Conservation (phyloP, 2,329 filamentous ascomycete genomes). For the Ceratocystis albifundus region DNA sequence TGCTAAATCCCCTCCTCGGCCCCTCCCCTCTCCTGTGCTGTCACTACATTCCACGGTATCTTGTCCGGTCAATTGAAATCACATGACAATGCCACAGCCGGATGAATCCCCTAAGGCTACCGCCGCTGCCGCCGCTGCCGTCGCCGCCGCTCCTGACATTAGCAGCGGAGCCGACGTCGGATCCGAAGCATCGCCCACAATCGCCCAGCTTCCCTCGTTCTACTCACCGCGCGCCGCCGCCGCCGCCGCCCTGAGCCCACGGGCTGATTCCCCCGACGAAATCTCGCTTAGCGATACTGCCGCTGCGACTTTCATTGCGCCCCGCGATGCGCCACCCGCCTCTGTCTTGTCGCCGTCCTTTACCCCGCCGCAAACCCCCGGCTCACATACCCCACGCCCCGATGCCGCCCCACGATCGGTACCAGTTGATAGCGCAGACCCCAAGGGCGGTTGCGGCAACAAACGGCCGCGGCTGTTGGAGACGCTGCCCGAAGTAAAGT, state of each 20-base stretch:
- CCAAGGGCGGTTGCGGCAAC: conserved; percentile 47
- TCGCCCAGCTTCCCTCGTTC: conserved; percentile 23
- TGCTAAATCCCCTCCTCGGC: not conserved
- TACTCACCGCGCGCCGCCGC: conserved; percentile 23
- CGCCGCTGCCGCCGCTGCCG: not conserved
- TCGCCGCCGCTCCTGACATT: not conserved
- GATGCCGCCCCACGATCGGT: conserved; percentile 39
- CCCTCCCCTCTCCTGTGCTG: not conserved
- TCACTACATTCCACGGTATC: not conserved
- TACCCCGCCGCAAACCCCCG: conserved; percentile 57
- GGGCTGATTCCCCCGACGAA: conserved; percentile 15
- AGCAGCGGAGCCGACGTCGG: not conserved
- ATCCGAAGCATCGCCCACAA: not conserved
- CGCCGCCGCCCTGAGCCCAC: not conserved
- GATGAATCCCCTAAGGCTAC: not conserved
- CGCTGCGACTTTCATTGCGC: conserved; percentile 22
- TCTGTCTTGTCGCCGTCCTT: conserved; percentile 81
- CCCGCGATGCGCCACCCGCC: conserved; percentile 36
- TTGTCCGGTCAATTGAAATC: not conserved
- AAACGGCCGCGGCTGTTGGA: conserved; percentile 62
- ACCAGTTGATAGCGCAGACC: conserved; percentile 48
- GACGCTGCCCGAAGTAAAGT: conserved; percentile 73
- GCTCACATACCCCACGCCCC: conserved; percentile 41
- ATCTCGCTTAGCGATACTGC: conserved; percentile 17
- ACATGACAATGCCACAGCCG: not conserved